Evolutionary conservation across 2,329 filamentous ascomycete species (phyloP).

Genomic region (Pyricularia grisea): DNA sequence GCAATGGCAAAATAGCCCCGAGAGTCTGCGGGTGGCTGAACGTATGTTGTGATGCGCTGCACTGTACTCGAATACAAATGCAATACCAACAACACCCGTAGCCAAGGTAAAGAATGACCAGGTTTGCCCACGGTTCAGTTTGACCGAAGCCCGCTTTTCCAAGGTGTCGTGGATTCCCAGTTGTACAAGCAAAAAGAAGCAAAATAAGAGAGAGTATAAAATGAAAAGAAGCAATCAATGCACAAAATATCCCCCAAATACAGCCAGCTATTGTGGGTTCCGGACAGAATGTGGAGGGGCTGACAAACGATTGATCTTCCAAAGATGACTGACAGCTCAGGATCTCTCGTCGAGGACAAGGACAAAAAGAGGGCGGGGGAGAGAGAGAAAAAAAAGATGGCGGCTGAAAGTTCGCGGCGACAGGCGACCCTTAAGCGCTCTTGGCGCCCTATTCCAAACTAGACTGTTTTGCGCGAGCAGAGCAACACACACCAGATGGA

Average conservation of each 20-base stretch:
- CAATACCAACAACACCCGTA: not conserved
- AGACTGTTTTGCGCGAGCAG: not conserved
- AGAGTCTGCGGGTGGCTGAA: not conserved
- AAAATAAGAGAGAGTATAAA: not conserved
- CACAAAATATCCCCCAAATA: not conserved
- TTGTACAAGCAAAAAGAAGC: not conserved
- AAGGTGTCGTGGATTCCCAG: not conserved
- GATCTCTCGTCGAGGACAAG: not conserved
- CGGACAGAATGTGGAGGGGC: not conserved
- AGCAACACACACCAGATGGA: not conserved
- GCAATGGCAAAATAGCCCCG: not conserved
- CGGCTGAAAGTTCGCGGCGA: slow-evolving; percentile 2
- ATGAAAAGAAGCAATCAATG: not conserved
- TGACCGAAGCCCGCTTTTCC: not conserved
- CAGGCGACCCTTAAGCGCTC: slow-evolving; percentile 2
- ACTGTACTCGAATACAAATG: not conserved
- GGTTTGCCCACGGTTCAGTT: not conserved
- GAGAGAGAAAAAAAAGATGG: not conserved
- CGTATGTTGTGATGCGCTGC: not conserved
- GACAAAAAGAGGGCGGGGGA: not conserved
- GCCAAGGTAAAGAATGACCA: not conserved
- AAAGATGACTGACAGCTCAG: not conserved
- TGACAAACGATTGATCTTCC: not conserved
- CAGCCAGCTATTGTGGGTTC: not conserved
- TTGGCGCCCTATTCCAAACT: slow-evolving; percentile 1